Evolutionary conservation across 1,284 basidiomycete genomes (phyloP), one percentile per base, ranked within the genome.

Genomic region (Tilletia walkeri): DNA sequence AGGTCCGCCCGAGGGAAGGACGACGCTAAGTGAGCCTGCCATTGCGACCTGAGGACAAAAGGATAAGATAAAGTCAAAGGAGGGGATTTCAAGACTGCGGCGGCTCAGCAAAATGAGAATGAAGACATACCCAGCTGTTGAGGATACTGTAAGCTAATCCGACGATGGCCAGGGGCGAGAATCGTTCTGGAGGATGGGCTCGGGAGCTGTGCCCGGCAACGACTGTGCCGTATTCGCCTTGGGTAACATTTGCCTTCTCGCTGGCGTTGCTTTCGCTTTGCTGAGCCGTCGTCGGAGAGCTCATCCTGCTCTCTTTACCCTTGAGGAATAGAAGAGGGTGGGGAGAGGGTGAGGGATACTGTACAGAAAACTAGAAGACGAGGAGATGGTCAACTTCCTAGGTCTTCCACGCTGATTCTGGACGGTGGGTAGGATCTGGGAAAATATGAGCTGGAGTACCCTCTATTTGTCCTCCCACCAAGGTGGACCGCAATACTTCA

Each of bases 1-100:
- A 5, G 84, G 84, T 1, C 84, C 84, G 4, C 84, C 84, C 1
- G 80, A 82, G 30, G 81, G 73, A 30, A 85, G 74, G 10, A 76
- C 79, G 48, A 82, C 70, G 24, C 72, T 73, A n/a, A 82, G 72
- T 14, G 76, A 75, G 0, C 78, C 80, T 5, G 77, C 74, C 63
- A 80, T 79, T 0, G 83, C 83, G 4, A 80, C 80, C 45, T 48
- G 45, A 7, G 41, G 48, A 63, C 14, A 30, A 3, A 63, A 18
- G 41, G 39, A 6, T 36, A 24, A 63, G 38, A 63, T 1, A 18
- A 16, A 16, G 34, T 39, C 3, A 36, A 16, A 16, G 12, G 20
- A 30, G 14, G 41, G 41, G 41, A 45, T 14, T 45, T 45, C 1
- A 30, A 12, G 36, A 63, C 14, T 30, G 1, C 24, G 2, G 24